Evolutionary conservation across 23 red algal species (phyloP).

Genomic region (Gracilariopsis chorda): DNA sequence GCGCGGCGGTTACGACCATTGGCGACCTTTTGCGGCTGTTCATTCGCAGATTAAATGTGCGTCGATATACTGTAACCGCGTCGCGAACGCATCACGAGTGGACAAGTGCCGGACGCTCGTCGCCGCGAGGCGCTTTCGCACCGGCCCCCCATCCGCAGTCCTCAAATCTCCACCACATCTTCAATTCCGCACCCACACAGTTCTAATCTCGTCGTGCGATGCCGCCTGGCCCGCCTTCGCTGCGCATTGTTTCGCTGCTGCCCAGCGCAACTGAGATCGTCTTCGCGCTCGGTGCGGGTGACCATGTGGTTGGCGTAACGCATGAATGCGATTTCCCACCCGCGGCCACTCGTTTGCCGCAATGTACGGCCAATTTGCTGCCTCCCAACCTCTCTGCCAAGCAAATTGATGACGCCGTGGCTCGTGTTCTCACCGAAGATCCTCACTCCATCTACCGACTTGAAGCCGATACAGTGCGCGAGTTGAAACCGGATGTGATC

Average conservation of each 20-base stretch:
- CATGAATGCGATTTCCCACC: constrained; percentile 69
- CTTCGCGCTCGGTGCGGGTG: constrained; percentile 31
- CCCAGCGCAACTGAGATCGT: constrained; percentile 67
- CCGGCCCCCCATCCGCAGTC: not conserved
- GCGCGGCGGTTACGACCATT: no score
- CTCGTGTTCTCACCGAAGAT: not conserved
- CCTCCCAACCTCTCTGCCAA: constrained; percentile 11
- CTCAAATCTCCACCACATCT: not conserved
- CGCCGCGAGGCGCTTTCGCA: not conserved
- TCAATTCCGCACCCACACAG: not conserved
- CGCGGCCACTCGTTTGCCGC: constrained; percentile 12
- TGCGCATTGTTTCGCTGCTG: constrained; percentile 55
- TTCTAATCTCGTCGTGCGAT: not conserved
- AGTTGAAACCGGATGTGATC: constrained; percentile 37
- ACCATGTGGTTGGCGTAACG: constrained; percentile 34
- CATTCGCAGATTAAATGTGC: no score
- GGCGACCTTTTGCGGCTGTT: no score
- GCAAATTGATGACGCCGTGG: constrained; percentile 58
- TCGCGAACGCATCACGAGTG: not conserved
- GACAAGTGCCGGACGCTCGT: not conserved
- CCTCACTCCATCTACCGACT: constrained; percentile 58
- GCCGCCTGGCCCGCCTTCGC: no score
- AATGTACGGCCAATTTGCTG: constrained; percentile 37
- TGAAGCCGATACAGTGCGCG: not conserved
- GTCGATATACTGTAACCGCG: no score